phyloP scores from a whole-genome alignment of 1,284 basidiomycete species.

The Mycena sp. region DNA sequence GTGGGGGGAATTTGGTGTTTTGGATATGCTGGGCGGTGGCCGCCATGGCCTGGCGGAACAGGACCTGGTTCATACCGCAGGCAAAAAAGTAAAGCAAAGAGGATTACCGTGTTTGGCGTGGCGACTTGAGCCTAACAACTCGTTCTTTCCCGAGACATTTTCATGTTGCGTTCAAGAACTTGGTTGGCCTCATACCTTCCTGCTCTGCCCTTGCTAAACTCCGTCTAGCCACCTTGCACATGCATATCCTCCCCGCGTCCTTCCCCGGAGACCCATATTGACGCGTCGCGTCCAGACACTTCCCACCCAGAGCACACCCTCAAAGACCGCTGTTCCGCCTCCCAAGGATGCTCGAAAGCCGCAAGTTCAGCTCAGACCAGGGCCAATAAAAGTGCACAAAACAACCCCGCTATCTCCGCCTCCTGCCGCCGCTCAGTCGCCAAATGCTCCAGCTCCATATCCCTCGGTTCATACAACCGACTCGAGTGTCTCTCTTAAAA shows the following conservation, averaged over 20 bases:
- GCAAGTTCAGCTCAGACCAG: slow-evolving; percentile 71
- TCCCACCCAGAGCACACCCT: slow-evolving; percentile 18
- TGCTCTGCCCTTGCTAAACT: not conserved
- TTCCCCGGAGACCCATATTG: not conserved
- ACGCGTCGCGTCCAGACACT: slow-evolving; percentile 22
- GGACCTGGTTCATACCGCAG: too few relatives aligned
- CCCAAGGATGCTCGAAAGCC: slow-evolving; percentile 51
- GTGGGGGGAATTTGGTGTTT: slow-evolving; percentile 21
- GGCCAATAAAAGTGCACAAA: slow-evolving; percentile 63
- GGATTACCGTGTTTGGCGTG: too few relatives aligned
- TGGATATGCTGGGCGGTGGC: slow-evolving; percentile 24
- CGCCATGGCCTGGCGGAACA: not conserved
- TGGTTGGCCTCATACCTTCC: not conserved
- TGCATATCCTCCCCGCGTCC: not conserved
- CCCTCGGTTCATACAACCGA: slow-evolving; percentile 32
- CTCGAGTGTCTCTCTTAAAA: slow-evolving; percentile 21
- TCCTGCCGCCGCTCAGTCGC: slow-evolving; percentile 18
- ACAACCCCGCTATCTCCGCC: slow-evolving; percentile 36
- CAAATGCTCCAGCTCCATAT: slow-evolving; percentile 31
- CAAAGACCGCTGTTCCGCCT: slow-evolving; percentile 20
- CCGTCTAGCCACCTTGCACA: slow-evolving; percentile 3
- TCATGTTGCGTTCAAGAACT: slow-evolving; percentile 13
- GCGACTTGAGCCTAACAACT: too few relatives aligned
- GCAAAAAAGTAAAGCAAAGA: too few relatives aligned
- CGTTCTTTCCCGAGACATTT: not conserved